Base-by-base conservation (phyloP, 805 yeast genomes). In the Starmerella vaccinii region DNA sequence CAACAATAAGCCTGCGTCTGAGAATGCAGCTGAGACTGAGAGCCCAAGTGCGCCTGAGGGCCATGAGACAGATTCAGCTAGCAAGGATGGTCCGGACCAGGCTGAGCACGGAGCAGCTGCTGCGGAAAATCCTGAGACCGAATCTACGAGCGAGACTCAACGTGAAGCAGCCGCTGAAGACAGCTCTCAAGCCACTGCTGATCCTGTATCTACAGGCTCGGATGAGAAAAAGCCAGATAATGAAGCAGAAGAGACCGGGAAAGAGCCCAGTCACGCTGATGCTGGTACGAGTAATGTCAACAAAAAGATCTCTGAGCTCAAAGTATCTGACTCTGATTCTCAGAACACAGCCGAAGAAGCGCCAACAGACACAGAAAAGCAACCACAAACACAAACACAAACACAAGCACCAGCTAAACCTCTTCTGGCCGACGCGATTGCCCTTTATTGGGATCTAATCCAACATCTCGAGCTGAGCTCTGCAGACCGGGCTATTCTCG, bases 371-470 rank as follows among this genome's bases (percentile, higher is more conserved):
- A 5, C 23, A 39, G 26, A 34, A 34, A 26, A 16, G 30, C 35
- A 7, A 7, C 10, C 29, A 26, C 9, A 26, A 10, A 6, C 9
- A 26, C 35, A 32, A 7, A 16, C 6, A 9, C 35, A 32, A 32
- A 16, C 35, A 7, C 35, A 16, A 27, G 32, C 32, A 27, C 32
- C 32, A 27, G 12, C 32, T 23, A 15, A n/a, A 24, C 32, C 23
- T 34, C 1, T 41, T 26, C 45, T 19, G n/a, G n/a, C 27, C 10
- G 27, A 39, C 5, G 43, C 46, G 6, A 23, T 51, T 5, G 30
- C 23, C 1, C 27, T 43, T 8, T 55, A 55, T 45, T 50, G 57
- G 57, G 16, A 27, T 12, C 19, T n/a, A 2, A 43, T 55, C 12
- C 13, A 15, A 5, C 19, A 22, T 18, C 49, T 48, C n/a, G 44